Base-by-base conservation (phyloP, 441 rosid genomes). In the Sinapis alba region DNA sequence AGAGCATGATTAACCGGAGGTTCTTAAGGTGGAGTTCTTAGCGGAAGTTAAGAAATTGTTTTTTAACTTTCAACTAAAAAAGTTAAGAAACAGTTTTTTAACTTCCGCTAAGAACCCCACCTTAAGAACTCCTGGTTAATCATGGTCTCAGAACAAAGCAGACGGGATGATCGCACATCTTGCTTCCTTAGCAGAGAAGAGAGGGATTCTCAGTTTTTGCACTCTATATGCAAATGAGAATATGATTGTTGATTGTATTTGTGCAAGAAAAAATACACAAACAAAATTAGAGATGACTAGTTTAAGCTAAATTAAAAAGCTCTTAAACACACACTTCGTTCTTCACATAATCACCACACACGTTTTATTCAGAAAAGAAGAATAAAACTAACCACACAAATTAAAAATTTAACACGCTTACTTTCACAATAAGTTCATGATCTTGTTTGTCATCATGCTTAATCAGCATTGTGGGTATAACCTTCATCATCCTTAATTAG, bases 121-220 rank as follows among this genome's bases (percentile, higher is more conserved):
- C n/a, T n/a, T n/a, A n/a, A n/a, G n/a, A n/a, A n/a, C n/a, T n/a
- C n/a, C n/a, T n/a, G n/a, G n/a, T n/a, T n/a, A n/a, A n/a, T n/a
- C n/a, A n/a, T n/a, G n/a, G n/a, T n/a, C n/a, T n/a, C n/a, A 94
- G 78, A 89, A 56, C 70, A 89, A 92, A 80, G 98, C 98, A 0
- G 97, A 94, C 27, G 93, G 89, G 43, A 94, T 94, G 99, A 92
- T 92, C 18, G 90, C 89, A 12, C 97, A 92, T 80, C 93, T 94
- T 0, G 97, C 96, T 50, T 94, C 98, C 3, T 85, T 90, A 78
- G 96, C 98, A 0, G 90, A 90, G 67, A 88, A 88, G 16, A 82
- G 94, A 75, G 69, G 92, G 57, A 86, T 90, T 13, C 4, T 26
- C 3, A 26, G 62, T 26, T 24, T 53, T 26, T 58, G 19, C 62